phyloP scores from a whole-genome alignment of 768 basidiomycete species.

The Infundibulicybe gibba region DNA sequence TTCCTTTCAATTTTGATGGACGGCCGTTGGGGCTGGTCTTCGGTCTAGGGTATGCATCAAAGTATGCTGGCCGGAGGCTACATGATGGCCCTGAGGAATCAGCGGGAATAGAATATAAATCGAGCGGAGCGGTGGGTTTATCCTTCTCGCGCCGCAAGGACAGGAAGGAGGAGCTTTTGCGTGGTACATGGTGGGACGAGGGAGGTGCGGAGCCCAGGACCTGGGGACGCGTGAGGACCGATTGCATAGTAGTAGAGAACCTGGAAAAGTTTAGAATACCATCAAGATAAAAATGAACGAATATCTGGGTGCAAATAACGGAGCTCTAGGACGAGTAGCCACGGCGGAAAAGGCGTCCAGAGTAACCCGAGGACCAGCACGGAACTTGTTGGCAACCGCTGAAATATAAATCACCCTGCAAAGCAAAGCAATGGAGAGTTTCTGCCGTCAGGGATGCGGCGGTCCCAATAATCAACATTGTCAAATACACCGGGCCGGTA shows the following conservation, averaged over 20 bases:
- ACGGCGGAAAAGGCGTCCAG: no score
- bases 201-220: slow-evolving; percentile 21
- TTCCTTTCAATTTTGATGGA: slow-evolving; percentile 25
- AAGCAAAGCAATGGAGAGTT: no score
- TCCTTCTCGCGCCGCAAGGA: slow-evolving; percentile 52
- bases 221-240: slow-evolving; percentile 33
- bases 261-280: slow-evolving; percentile 1
- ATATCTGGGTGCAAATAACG: no score
- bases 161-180: slow-evolving; percentile 54
- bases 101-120: slow-evolving; percentile 14
- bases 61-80: slow-evolving; percentile 32
- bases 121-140: slow-evolving; percentile 21
- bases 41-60: slow-evolving; percentile 42
- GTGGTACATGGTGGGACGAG: slow-evolving; percentile 37
- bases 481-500: no score
- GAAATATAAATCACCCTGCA: no score
- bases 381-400: no score
- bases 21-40: slow-evolving; percentile 30
- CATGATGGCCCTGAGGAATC: slow-evolving; percentile 24
- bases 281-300: not conserved
- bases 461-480: no score
- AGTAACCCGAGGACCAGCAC: no score
- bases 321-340: no score
- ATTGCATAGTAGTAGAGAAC: slow-evolving; percentile 24
- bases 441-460: no score